Evolutionary conservation across 257 asterid genomes (phyloP).

Genomic region (Prunella vulgaris): DNA sequence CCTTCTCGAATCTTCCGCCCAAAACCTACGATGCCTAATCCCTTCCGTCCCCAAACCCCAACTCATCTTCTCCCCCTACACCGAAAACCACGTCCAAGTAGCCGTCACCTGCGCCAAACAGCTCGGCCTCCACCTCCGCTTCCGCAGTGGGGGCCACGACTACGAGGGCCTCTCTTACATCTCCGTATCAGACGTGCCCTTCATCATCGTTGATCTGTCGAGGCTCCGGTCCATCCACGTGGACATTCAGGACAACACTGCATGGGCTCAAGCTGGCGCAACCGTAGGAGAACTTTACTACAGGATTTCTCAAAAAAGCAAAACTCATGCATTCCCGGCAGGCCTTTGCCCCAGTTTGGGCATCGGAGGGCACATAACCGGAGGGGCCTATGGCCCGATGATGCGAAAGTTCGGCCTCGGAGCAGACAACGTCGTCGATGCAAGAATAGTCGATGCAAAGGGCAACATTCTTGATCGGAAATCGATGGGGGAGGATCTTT

Average conservation of each 20-base stretch:
- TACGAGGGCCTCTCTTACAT: constrained; percentile 42
- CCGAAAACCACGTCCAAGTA: constrained; percentile 40
- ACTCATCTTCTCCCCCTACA: constrained; percentile 40
- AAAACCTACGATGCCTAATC: constrained; percentile 36
- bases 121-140: constrained; percentile 28
- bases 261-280: constrained; percentile 49
- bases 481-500: constrained; percentile 59
- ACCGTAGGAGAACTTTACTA: constrained; percentile 41
- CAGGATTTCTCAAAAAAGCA: constrained; percentile 37
- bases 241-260: constrained; percentile 26
- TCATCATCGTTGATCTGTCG: constrained; percentile 33
- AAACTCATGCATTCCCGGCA: constrained; percentile 40
- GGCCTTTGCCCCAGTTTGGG: constrained; percentile 62
- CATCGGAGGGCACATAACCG: constrained; percentile 62
- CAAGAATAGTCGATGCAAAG: constrained; percentile 42
- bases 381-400: constrained; percentile 63
- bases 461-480: constrained; percentile 48
- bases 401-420: constrained; percentile 60
- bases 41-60: constrained; percentile 36
- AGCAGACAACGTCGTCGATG: constrained; percentile 53
- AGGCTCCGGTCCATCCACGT: constrained; percentile 33
- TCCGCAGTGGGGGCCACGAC: constrained; percentile 45
- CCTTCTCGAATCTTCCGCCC: constrained; percentile 41
- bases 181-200: constrained; percentile 21
- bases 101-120: constrained; percentile 30